Percentiles rank a stretch among this genome's conserved stretches.
These are phyloP conservation scores for Blastobotrys robertii DNA, from an alignment of 805 yeast species.

Conservation along the genomic window DNA sequence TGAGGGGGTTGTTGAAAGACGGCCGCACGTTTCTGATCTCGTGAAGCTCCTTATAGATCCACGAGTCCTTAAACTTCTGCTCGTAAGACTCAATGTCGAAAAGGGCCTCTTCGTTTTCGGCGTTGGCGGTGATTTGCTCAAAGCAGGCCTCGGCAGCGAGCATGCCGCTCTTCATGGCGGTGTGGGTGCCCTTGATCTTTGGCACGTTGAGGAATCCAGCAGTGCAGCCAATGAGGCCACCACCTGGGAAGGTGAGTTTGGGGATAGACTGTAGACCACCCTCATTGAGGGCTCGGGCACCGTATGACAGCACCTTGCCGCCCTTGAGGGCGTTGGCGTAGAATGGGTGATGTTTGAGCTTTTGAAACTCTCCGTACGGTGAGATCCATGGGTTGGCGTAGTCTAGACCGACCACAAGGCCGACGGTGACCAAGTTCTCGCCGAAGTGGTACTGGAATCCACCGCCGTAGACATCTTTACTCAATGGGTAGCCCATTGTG, in stretches of 20 bases:
- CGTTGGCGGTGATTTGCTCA: constrained; percentile 39
- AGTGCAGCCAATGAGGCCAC: constrained; percentile 85
- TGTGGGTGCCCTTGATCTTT: constrained; percentile 94
- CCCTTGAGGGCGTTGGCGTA: constrained; percentile 67
- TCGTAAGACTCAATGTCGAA: constrained; percentile 42
- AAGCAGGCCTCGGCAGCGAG: constrained; percentile 84
- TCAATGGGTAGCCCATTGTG: constrained; percentile 80
- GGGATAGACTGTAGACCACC: constrained; percentile 97
- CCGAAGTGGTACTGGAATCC: constrained; percentile 97
- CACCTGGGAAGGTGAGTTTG: constrained; percentile 87
- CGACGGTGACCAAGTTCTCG: constrained; percentile 82
- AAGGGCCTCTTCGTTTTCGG: constrained; percentile 27
- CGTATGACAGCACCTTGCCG: constrained; percentile 89
- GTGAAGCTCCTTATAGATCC: constrained; percentile 78
- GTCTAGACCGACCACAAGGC: constrained; percentile 91
- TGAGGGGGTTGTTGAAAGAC: constrained; percentile 69
- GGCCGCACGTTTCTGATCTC: constrained; percentile 90
- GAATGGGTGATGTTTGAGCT: constrained; percentile 85
- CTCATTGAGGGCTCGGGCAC: constrained; percentile 93
- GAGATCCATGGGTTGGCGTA: constrained; percentile 91
- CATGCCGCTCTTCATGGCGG: constrained; percentile 94
- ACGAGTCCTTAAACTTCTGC: constrained; percentile 56
- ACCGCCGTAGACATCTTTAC: constrained; percentile 77
- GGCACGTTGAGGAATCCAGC: constrained; percentile 98
- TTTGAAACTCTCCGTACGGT: constrained; percentile 93